Evolutionary conservation across 192 early-diverging fungal species (phyloP).

Genomic region (Gonapodya sp.): DNA sequence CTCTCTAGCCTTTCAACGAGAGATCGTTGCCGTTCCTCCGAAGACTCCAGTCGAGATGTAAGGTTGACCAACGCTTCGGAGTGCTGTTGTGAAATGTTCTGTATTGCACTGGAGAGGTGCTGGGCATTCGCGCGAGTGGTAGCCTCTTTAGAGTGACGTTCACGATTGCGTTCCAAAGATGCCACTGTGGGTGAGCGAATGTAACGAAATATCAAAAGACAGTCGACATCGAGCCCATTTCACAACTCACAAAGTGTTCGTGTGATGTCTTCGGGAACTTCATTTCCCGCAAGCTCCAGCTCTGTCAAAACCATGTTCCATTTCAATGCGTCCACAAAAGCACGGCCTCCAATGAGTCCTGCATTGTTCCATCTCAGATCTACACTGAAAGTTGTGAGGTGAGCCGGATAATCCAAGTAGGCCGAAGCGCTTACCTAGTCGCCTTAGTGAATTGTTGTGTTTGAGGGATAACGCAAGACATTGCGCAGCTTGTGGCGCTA

Average conservation of each 20-base stretch:
- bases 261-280: constrained; percentile 39
- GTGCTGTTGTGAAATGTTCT: constrained; percentile 27
- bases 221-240: not conserved
- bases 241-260: constrained; percentile 10
- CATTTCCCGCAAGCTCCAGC: constrained; percentile 40
- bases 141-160: constrained; percentile 19
- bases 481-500: constrained; percentile 34
- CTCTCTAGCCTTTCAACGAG: constrained; percentile 24
- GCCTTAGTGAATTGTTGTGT: constrained; percentile 31
- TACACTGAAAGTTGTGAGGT: constrained; percentile 11
- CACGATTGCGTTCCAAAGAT: constrained; percentile 32
- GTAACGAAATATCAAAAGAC: constrained; percentile 6
- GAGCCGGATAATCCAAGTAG: not conserved
- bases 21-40: constrained; percentile 14
- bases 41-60: constrained; percentile 20
- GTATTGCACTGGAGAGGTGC: constrained; percentile 28
- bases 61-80: constrained; percentile 26
- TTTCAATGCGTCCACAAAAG: constrained; percentile 36
- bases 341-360: constrained; percentile 35
- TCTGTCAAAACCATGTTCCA: constrained; percentile 33
- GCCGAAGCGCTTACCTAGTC: constrained; percentile 25
- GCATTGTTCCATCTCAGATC: constrained; percentile 50
- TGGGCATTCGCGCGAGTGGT: constrained; percentile 24
- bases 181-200: not conserved
- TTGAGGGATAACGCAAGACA: constrained; percentile 30